These are phyloP conservation scores for Exophiala viscosa DNA, from an alignment of 2,329 filamentous ascomycete species.

Conservation along the genomic window DNA sequence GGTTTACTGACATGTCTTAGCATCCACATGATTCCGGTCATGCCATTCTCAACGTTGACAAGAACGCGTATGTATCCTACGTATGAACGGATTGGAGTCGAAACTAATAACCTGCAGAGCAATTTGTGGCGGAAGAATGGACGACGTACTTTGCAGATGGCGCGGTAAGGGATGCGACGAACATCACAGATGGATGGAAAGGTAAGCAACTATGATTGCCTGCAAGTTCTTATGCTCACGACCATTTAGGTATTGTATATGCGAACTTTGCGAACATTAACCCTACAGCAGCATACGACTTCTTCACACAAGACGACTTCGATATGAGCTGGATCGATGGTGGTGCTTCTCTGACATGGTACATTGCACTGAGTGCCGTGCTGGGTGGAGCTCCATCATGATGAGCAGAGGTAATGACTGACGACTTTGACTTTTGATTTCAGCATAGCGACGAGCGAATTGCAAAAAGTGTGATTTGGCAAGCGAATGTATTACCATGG, in stretches of 20 bases:
- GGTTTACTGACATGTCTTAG: slow-evolving; percentile 44
- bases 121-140: slow-evolving; percentile 83
- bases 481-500: neutral
- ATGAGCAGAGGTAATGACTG: slow-evolving; percentile 5
- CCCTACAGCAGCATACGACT: slow-evolving; percentile 64
- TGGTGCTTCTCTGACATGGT: slow-evolving; percentile 81
- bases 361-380: slow-evolving; percentile 74
- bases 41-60: slow-evolving; percentile 64
- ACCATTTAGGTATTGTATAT: slow-evolving; percentile 60
- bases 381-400: slow-evolving; percentile 34
- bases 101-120: slow-evolving; percentile 30
- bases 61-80: slow-evolving; percentile 45
- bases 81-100: too few species aligned
- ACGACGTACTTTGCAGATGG: slow-evolving; percentile 68
- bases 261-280: slow-evolving; percentile 78
- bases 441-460: slow-evolving; percentile 7
- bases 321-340: slow-evolving; percentile 65
- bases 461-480: neutral
- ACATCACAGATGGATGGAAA: slow-evolving; percentile 73
- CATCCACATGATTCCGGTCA: slow-evolving; percentile 78
- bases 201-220: slow-evolving; percentile 33
- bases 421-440: slow-evolving; percentile 12
- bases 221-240: neutral
- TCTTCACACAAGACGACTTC: slow-evolving; percentile 67
- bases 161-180: slow-evolving; percentile 53